Evolutionary conservation across 345 rosid genomes (phyloP), one percentile per base, ranked within the genome.

Genomic region (Gossypium anomalum): DNA sequence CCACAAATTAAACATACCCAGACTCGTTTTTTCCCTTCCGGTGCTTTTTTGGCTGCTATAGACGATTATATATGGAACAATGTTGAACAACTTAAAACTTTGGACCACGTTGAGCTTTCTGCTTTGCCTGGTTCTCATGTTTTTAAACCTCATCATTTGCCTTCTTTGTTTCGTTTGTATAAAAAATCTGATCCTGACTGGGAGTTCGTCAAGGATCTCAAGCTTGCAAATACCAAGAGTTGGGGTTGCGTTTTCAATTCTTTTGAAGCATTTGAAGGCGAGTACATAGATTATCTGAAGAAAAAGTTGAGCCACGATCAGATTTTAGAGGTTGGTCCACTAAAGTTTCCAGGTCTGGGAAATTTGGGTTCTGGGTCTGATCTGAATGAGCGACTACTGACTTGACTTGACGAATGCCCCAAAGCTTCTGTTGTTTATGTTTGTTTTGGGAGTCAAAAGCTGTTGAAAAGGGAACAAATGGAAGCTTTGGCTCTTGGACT

Each of bases 401-500:
- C 67, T n/a, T 89, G 91, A 91, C 89, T 89, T 5, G 88, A 89
- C 10, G 78, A 70, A 61, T 86, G 91, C 78, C 83, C 86, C 0
- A 76, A 82, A 4, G 84, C 75, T 13, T 89, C 89, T 0, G 97
- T 92, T 60, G 64, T 88, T 0, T 92, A 89, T 53, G 82, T 89
- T 5, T 86, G 90, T 64, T 92, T 92, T 15, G 97, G 93, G 63
- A 89, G 93, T 78, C 91, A 88, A 63, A 87, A 84, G 70, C 52
- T 71, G 53, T 64, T 92, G 75, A 72, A 7, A 2, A 77, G 52
- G 47, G 80, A 83, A 0, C 94, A 88, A 58, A 77, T 84, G 74
- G 83, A 82, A 69, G 90, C 86, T 20, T 17, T 92, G 65, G 94
- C 86, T 17, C 8, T 19, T 3, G 88, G 87, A 49, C 86, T 92